phyloP scores from a whole-genome alignment of 2,329 filamentous ascomycete species.

The Hypoxylon sp. region DNA sequence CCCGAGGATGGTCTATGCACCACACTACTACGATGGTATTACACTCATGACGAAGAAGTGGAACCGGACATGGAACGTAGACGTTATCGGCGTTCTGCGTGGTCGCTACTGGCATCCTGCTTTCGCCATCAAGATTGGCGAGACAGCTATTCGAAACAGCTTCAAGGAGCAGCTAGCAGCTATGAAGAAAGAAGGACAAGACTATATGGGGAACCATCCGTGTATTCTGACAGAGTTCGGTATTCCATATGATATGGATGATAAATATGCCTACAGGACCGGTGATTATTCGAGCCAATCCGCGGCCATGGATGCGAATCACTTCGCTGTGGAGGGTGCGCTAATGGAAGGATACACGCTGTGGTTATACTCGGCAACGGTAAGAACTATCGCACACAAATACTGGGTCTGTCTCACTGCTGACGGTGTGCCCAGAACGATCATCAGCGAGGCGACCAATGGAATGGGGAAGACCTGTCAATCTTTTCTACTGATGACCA shows the following conservation, averaged over 20 bases:
- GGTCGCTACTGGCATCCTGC: slow-evolving; percentile 90
- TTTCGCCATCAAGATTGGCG: slow-evolving; percentile 92
- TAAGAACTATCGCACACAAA: slow-evolving; percentile 54
- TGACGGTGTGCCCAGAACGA: slow-evolving; percentile 71
- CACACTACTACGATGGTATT: slow-evolving; percentile 97
- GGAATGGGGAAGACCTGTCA: slow-evolving; percentile 97
- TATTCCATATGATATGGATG: slow-evolving; percentile 98
- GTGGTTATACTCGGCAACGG: slow-evolving; percentile 85
- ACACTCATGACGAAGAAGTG: slow-evolving; percentile 98
- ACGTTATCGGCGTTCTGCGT: slow-evolving; percentile 90
- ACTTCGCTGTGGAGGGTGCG: slow-evolving; percentile 89
- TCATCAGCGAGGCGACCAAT: slow-evolving; percentile 90
- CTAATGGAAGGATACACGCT: slow-evolving; percentile 86
- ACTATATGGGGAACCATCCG: slow-evolving; percentile 89
- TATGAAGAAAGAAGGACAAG: slow-evolving; percentile 86
- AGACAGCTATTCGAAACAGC: slow-evolving; percentile 93
- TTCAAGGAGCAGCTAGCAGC: slow-evolving; percentile 87
- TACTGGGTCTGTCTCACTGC: slow-evolving; percentile 39
- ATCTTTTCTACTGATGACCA: slow-evolving; percentile 89
- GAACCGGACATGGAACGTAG: slow-evolving; percentile 97
- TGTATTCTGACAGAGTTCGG: slow-evolving; percentile 95
- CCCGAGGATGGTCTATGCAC: slow-evolving; percentile 88
- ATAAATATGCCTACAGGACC: slow-evolving; percentile 93
- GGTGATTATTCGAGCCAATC: slow-evolving; percentile 95
- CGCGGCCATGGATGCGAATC: slow-evolving; percentile 94